Evolutionary conservation across 139 green algal species (phyloP), one percentile per base, ranked within the genome.

Genomic region (Chlorella ohadii): DNA sequence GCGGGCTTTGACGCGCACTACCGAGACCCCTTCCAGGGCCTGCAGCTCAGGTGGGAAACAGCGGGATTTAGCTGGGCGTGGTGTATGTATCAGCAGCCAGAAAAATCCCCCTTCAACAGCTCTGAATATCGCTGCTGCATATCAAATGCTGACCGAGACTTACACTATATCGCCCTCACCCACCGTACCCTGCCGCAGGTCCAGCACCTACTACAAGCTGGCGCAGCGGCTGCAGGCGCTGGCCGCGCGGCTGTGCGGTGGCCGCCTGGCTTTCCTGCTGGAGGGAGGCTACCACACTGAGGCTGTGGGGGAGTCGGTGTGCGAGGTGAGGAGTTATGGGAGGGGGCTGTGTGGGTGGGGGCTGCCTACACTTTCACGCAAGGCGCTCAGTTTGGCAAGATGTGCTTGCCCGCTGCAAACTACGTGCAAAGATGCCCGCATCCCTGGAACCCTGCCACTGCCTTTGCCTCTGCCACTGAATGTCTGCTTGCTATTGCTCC

Each of bases 1-100:
- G 90, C 93, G 79, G 94, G 95, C 56, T 99, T 96, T 87, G 96
- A 99, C 74, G 94, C 94, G 0, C 96, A 99, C 77, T 96, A 90
- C 89, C 25, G 80, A 22, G 96, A 99, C 85, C 94, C 96, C 9
- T 88, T 99, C 72, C 71, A 81, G 81, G 59, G 41, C 39, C 81
- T 86, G 81, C 72, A 81, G 72, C 44, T 81, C 70, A 63, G 80
- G 68, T 74, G 61, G 0, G 61, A 1, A 0, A 38, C 17, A 28
- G 34, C 13, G 65, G 33, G 4, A 51, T 55, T 55, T 55, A 16
- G 6, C 7, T 55, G 44, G 7, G 44, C 7, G 6, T 55, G n/a
- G n/a, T n/a, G n/a, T n/a, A n/a, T n/a, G n/a, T n/a, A n/a, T n/a
- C n/a, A n/a, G n/a, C n/a, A n/a, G n/a, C n/a, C n/a, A n/a, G n/a